Evolutionary conservation across 2,329 filamentous ascomycete species (phyloP), one percentile per base, ranked within the genome.

Genomic region (Alternaria hordeiaustralica): DNA sequence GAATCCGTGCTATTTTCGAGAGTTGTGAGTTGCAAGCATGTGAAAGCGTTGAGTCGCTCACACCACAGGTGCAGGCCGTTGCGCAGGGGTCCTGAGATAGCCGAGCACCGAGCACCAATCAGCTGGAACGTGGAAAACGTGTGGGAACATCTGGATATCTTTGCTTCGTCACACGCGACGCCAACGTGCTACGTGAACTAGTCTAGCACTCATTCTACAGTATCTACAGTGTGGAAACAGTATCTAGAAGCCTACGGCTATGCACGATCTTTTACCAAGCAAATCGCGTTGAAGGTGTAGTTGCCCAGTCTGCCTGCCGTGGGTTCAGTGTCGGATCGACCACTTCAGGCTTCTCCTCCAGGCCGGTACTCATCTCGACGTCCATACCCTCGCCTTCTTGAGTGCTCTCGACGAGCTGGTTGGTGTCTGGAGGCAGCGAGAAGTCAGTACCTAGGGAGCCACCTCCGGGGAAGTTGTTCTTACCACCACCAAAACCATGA

Each of bases 41-140:
- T 73, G 70, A 73, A 73, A 69, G 64, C 60, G 64, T 67, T 69
- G 66, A 64, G 66, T 46, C 28, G 44, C 50, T 57, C 50, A 56
- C 45, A 28, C 25, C 25, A 51, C 60, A 25, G 45, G 30, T 47
- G 41, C 33, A 46, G 53, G 28, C 46, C 55, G 53, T 60, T 55
- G 64, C 30, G 66, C 68, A 66, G 67, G 68, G 66, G 62, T 69
- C 61, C 49, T 55, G 36, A 12, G 60, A 54, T 56, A 49, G 58
- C 66, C 58, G 65, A 69, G 54, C 56, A 43, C 65, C 53, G 45
- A 67, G 30, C 57, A 55, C 68, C 68, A 70, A 70, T 60, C 20
- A 60, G 25, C 50, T 30, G n/a, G 9, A 30, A 41, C 33, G 56
- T 41, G 44, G 33, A 28, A 13, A 55, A 60, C 60, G 33, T 51